A percentile compares a stretch with the other conserved stretches of the same genome.
phyloP scores from a whole-genome alignment of 495 filamentous ascomycete genomes.

The Talaromyces borbonicus region DNA sequence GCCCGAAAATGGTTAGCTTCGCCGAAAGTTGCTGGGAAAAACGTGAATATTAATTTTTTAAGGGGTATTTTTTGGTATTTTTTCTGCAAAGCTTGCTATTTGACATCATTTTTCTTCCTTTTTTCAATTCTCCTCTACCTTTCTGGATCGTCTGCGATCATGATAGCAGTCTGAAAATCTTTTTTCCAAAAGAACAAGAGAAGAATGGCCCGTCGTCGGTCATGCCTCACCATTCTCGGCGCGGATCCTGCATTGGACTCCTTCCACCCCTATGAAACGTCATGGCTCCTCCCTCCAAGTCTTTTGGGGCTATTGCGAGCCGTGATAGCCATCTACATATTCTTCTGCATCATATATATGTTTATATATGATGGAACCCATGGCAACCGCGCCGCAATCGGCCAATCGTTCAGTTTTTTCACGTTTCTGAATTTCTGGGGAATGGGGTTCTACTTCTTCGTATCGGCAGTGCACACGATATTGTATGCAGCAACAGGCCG shows the following conservation, averaged over 20 bases:
- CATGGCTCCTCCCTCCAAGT: slow-evolving; percentile 65
- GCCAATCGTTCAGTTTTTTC: slow-evolving; percentile 64
- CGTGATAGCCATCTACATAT: slow-evolving; percentile 23
- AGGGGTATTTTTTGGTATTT: background rate
- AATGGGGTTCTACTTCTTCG: slow-evolving; percentile 64
- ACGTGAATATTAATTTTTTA: too few species aligned
- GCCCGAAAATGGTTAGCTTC: background rate
- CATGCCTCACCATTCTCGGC: slow-evolving; percentile 20
- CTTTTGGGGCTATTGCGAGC: slow-evolving; percentile 48
- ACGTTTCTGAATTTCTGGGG: slow-evolving; percentile 75
- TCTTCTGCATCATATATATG: slow-evolving; percentile 55
- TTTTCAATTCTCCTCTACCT: background rate
- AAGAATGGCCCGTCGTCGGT: slow-evolving; percentile 10
- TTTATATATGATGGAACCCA: slow-evolving; percentile 50
- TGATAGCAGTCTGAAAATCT: background rate
- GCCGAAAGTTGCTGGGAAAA: background rate
- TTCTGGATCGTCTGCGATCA: background rate
- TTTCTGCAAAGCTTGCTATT: background rate
- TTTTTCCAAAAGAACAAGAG: too few species aligned
- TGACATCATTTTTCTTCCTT: background rate
- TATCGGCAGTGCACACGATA: slow-evolving; percentile 54
- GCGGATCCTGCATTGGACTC: slow-evolving; percentile 40
- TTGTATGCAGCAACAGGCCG: slow-evolving; percentile 49
- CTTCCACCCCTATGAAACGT: slow-evolving; percentile 59
- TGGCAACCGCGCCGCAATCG: slow-evolving; percentile 27